Evolutionary conservation across 2,329 filamentous ascomycete genomes (phyloP).

Genomic region (Elsinoe ampelina): DNA sequence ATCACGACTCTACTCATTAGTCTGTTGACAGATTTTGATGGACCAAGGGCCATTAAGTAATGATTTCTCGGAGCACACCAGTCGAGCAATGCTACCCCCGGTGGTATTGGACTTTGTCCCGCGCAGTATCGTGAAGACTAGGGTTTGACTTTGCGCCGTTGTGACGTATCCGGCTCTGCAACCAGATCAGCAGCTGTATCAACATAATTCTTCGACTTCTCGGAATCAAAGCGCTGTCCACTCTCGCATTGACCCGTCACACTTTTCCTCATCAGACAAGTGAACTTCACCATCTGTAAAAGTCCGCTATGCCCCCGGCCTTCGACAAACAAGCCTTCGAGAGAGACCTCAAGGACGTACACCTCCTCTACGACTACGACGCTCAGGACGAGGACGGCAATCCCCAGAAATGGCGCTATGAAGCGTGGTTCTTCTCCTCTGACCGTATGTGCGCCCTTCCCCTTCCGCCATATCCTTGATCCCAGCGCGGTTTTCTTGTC

Average conservation of each 20-base stretch:
- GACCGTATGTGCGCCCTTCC: conserved; percentile 17
- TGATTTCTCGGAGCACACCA: too few species aligned
- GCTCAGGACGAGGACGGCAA: conserved; percentile 40
- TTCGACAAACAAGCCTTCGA: conserved; percentile 31
- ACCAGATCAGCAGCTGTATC: too few species aligned
- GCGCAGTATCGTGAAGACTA: too few species aligned
- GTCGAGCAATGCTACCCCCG: too few species aligned
- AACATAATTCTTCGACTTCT: too few species aligned
- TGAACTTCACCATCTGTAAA: not conserved
- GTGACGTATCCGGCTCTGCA: too few species aligned
- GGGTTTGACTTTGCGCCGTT: too few species aligned
- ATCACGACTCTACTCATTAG: not conserved
- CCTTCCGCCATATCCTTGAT: not conserved
- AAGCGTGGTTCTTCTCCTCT: conserved; percentile 52
- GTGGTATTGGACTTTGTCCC: too few species aligned
- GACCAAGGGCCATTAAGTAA: too few species aligned
- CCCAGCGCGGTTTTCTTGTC: too few species aligned
- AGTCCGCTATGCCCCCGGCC: not conserved
- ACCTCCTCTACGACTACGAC: conserved; percentile 50
- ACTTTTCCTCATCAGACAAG: not conserved
- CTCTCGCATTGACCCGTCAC: too few species aligned
- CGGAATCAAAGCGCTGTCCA: too few species aligned
- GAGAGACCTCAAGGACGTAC: conserved; percentile 44
- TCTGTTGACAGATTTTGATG: not conserved
- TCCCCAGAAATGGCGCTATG: conserved; percentile 52